These are phyloP conservation scores for Penicillium digitatum DNA, from an alignment of 2,329 filamentous ascomycete genomes.

Conservation along the genomic window DNA sequence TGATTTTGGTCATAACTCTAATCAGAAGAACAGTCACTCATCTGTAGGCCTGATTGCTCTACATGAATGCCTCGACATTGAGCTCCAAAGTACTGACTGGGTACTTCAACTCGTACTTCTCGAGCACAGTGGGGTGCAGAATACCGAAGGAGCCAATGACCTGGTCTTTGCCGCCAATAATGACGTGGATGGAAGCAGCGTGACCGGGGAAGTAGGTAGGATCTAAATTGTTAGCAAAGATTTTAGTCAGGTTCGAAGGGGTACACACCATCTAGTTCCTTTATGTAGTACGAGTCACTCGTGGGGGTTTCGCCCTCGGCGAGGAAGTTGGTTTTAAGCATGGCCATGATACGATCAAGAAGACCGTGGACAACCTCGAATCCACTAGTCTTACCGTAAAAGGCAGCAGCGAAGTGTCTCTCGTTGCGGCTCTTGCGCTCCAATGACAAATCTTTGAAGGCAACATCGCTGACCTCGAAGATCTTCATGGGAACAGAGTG, in stretches of 20 bases:
- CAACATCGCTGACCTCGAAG: constrained; percentile 87
- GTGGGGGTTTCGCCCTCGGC: constrained; percentile 61
- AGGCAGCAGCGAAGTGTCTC: constrained; percentile 91
- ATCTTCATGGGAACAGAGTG: constrained; percentile 86
- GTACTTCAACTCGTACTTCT: constrained; percentile 89
- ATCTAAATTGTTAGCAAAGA: constrained; percentile 47
- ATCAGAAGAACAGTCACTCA: not conserved
- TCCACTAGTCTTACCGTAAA: constrained; percentile 88
- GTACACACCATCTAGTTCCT: constrained; percentile 71
- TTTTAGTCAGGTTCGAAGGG: not conserved
- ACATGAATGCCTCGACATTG: constrained; percentile 91
- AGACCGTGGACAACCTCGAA: constrained; percentile 96
- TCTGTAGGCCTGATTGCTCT: constrained; percentile 9
- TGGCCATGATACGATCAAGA: constrained; percentile 83
- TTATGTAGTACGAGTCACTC: constrained; percentile 78
- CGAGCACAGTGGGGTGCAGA: constrained; percentile 84
- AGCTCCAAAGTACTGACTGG: constrained; percentile 92
- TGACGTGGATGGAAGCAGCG: constrained; percentile 76
- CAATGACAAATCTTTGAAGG: constrained; percentile 75
- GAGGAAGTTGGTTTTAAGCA: constrained; percentile 81
- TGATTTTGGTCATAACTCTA: not conserved
- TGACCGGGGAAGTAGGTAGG: constrained; percentile 89
- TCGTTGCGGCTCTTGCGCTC: constrained; percentile 91
- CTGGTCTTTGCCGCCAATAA: constrained; percentile 67
- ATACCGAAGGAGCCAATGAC: constrained; percentile 90